phyloP scores from a whole-genome alignment of 306 rosid genomes.

The Potentilla sterilis region DNA sequence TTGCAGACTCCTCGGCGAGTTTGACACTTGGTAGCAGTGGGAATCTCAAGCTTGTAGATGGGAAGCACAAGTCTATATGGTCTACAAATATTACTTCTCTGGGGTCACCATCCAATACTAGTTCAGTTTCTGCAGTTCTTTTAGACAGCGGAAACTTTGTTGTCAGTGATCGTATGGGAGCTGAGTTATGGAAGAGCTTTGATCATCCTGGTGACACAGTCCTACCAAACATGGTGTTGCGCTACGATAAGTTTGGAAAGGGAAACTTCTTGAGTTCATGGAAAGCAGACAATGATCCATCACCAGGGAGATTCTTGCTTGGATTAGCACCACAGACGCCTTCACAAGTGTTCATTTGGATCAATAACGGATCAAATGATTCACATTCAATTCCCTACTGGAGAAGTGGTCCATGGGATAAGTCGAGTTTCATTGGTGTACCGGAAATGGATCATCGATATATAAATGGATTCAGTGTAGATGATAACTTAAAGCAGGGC shows the following conservation, averaged over 20 bases:
- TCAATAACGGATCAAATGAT: slow-evolving; percentile 20
- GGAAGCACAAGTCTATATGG: slow-evolving; percentile 29
- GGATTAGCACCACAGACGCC: slow-evolving; percentile 29
- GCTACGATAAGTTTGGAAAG: slow-evolving; percentile 36
- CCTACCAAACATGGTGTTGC: slow-evolving; percentile 33
- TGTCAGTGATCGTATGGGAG: slow-evolving; percentile 22
- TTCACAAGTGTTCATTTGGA: slow-evolving; percentile 46
- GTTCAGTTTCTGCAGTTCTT: slow-evolving; percentile 35
- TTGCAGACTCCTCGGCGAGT: slow-evolving; percentile 24
- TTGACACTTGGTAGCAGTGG: slow-evolving; percentile 29
- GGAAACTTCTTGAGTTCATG: slow-evolving; percentile 32
- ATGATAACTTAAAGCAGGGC: slow-evolving; percentile 28
- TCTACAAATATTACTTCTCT: slow-evolving; percentile 24
- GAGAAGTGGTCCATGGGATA: slow-evolving; percentile 67
- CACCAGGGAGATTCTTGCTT: slow-evolving; percentile 33
- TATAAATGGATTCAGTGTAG: slow-evolving; percentile 24
- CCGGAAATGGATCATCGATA: slow-evolving; percentile 30
- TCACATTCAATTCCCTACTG: slow-evolving; percentile 29
- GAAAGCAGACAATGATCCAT: slow-evolving; percentile 46
- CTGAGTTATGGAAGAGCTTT: slow-evolving; percentile 47
- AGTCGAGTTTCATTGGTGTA: slow-evolving; percentile 39
- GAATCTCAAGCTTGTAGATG: slow-evolving; percentile 37
- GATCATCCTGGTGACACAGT: slow-evolving; percentile 38
- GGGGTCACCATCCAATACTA: background rate
- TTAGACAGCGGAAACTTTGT: slow-evolving; percentile 36